A percentile compares a stretch with the other conserved stretches of the same genome.
These are phyloP conservation scores for Rossbeevera mucosa DNA, from an alignment of 768 basidiomycete species.

Conservation along the genomic window DNA sequence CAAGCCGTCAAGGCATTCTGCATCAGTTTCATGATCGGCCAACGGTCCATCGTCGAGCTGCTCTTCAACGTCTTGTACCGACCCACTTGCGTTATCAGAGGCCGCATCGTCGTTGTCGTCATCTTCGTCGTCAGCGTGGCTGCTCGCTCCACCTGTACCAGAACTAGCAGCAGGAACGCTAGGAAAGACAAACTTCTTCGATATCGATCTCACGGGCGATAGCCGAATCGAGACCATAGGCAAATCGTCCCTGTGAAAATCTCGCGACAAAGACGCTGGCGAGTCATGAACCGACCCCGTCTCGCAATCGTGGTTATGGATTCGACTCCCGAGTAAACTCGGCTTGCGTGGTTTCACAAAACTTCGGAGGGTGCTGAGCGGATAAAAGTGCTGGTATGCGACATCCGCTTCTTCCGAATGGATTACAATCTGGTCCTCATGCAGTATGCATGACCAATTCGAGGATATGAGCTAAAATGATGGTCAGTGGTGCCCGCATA, in stretches of 20 bases:
- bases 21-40: background rate
- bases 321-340: constrained; percentile 12
- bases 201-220: constrained; percentile 42
- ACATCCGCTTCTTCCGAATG: constrained; percentile 67
- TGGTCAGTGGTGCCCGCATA: constrained; percentile 2
- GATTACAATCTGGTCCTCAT: constrained; percentile 63
- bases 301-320: constrained; percentile 6
- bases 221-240: constrained; percentile 43
- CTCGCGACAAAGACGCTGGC: background rate
- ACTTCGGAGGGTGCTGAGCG: constrained; percentile 36
- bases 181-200: constrained; percentile 53
- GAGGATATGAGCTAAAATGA: constrained; percentile 52
- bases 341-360: constrained; percentile 24
- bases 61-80: background rate
- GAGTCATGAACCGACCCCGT: background rate
- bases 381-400: constrained; percentile 69
- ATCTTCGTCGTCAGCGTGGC: background rate
- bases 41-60: constrained; percentile 5
- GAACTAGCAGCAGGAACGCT: background rate
- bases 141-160: background rate
- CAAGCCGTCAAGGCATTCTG: constrained; percentile 1
- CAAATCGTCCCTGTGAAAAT: constrained; percentile 24
- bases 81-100: background rate
- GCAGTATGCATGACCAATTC: constrained; percentile 75
- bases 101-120: constrained; percentile 1